phyloP scores from a whole-genome alignment of 2,329 filamentous ascomycete genomes.

The Phialocephala sp. region DNA sequence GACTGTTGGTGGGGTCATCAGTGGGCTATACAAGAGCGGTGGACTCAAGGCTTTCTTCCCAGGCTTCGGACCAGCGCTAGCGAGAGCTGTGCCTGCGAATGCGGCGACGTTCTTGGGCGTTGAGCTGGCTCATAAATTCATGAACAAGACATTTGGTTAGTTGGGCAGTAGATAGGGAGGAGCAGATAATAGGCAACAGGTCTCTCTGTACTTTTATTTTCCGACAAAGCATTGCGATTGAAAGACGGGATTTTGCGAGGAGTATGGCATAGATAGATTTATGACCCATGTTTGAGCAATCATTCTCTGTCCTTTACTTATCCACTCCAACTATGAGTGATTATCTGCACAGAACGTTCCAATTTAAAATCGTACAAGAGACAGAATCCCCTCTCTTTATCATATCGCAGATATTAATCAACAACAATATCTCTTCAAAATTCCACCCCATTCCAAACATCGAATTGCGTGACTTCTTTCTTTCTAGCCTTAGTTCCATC shows the following conservation, averaged over 20 bases:
- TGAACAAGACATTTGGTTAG: conserved; percentile 74
- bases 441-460: too few relatives aligned
- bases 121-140: conserved; percentile 81
- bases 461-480: too few relatives aligned
- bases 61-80: conserved; percentile 89
- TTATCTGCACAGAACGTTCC: too few relatives aligned
- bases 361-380: too few relatives aligned
- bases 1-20: conserved; percentile 79
- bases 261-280: conserved; percentile 11
- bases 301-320: too few relatives aligned
- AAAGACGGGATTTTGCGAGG: conserved; percentile 10
- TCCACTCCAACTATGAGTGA: too few relatives aligned
- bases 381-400: too few relatives aligned
- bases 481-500: too few relatives aligned
- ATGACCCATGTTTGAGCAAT: conserved; percentile 7
- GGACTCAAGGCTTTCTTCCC: conserved; percentile 96
- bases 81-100: conserved; percentile 93
- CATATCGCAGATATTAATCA: too few relatives aligned
- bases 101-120: conserved; percentile 92
- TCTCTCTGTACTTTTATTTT: conserved; percentile 5
- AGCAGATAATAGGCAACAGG: neutral
- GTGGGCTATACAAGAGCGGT: conserved; percentile 80
- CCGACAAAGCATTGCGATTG: conserved; percentile 6
- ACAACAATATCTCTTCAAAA: neutral
- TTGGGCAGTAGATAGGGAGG: too few relatives aligned